Base-by-base conservation (phyloP, 169 alveolate species). In the Plasmodium billcollinsi region DNA sequence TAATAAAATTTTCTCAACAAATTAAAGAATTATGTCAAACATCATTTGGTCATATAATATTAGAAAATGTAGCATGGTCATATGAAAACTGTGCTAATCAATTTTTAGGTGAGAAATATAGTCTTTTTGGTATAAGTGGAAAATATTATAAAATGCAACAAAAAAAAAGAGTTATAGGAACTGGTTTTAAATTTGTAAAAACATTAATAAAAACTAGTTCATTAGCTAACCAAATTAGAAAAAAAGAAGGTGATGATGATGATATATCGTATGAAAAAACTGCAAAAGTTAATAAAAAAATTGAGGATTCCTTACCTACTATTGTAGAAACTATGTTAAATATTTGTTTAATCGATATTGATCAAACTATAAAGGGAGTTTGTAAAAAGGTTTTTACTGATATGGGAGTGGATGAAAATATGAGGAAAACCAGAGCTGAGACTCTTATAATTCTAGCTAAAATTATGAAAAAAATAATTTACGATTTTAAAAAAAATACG, bases 11-110 rank as follows among this genome's bases (percentile, higher is more conserved):
- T 86, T 69, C 74, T 20, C 74, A 88, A 29, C 95, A 92, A 65
- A 97, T 96, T n/a, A 92, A 85, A 61, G 93, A 58, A 33, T 92
- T 92, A 80, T 96, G 98, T 92, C 95, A 91, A 66, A 95, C 93
- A 50, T 94, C 97, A 12, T 97, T 96, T 73, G 94, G 97, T 6
- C 96, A 93, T 65, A 96, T 96, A 29, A 95, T 97, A 73, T 94
- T 96, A 21, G 96, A 94, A 72, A 96, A 98, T 59, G 94, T 97
- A 21, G 98, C 98, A 1, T 97, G 98, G 98, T 95, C 97, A 5
- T 97, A 97, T 93, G 96, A 95, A 69, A 97, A 97, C 75, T 92
- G 95, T 72, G 98, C 97, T 39, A 91, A 95, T 54, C 97, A 96
- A 76, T 96, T 88, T 89, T 88, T 96, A 65, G 98, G 98, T 12